A percentile compares a stretch with the other conserved stretches of the same genome.
Evolutionary conservation across 139 green algal genomes (phyloP).

Genomic region (Tetradesmus obliquus): DNA sequence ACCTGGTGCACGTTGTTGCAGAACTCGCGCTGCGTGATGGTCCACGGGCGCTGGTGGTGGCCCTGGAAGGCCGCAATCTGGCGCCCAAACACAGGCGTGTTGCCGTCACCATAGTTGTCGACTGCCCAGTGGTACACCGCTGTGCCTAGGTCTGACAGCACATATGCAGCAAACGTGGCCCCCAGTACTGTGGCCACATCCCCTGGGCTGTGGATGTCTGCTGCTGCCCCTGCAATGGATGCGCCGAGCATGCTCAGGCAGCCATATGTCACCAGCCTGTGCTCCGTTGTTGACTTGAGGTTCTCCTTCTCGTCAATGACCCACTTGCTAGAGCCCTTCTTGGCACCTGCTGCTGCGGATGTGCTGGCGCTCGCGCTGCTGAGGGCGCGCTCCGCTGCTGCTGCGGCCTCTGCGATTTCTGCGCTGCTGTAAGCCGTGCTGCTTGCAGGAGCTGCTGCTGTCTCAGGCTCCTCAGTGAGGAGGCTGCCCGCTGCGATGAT

Average conservation of each 20-base stretch:
- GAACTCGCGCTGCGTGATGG: conserved; percentile 97
- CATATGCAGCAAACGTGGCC: conserved; percentile 64
- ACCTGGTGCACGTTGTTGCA: conserved; percentile 96
- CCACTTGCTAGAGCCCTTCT: conserved; percentile 50
- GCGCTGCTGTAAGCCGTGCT: neutral
- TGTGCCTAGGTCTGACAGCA: conserved; percentile 72
- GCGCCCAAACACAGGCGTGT: conserved; percentile 91
- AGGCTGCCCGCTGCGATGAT: conserved; percentile 21
- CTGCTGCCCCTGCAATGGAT: conserved; percentile 46
- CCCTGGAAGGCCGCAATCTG: conserved; percentile 97
- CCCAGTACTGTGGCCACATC: conserved; percentile 42
- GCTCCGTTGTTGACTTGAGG: conserved; percentile 66
- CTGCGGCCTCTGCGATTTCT: conserved; percentile 14
- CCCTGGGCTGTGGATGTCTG: neutral
- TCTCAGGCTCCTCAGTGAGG: neutral
- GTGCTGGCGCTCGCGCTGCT: conserved; percentile 4
- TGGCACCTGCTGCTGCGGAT: conserved; percentile 19
- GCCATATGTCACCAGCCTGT: conserved; percentile 64
- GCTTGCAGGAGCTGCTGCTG: neutral
- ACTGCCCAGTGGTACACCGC: conserved; percentile 91
- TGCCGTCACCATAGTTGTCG: conserved; percentile 89
- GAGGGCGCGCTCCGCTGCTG: conserved; percentile 5
- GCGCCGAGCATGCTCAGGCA: conserved; percentile 65
- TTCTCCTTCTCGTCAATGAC: conserved; percentile 65
- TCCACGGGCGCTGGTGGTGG: conserved; percentile 97